Evolutionary conservation across 2,329 filamentous ascomycete genomes (phyloP), one percentile per base, ranked within the genome.

Genomic region (Aspergillus pseudoglaucus): DNA sequence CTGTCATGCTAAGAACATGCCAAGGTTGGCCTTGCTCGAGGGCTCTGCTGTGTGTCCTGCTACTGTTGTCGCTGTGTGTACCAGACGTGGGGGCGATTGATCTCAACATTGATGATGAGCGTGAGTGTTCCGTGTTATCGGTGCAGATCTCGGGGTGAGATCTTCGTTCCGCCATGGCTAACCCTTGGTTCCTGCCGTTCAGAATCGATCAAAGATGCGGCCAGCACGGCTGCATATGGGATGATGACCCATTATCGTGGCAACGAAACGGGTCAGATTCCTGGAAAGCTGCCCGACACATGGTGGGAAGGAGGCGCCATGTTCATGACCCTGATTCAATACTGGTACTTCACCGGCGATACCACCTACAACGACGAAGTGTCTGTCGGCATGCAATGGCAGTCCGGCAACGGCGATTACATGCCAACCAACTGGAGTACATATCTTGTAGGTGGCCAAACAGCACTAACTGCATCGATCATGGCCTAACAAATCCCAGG

Each of bases 321-420:
- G 74, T 80, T 80, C 59, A 79, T 77, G 49, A 75, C 84, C 2
- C 72, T 93, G 53, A 75, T 94, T 45, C 87, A 93, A 59, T 93
- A 93, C 65, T 94, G 87, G 87, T 87, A 84, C 62, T 88, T 88
- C 63, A 91, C 87, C 0, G 83, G 83, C 17, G 87, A 91, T 61
- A 70, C 76, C 3, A 76, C 77, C 27, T 93, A 87, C 70, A 90
- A 90, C 62, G 71, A 82, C 12, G 70, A 87, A 32, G 79, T 82
- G 12, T 77, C 75, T 30, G 75, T 87, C 53, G 89, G 80, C 8
- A 76, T 95, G 57, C 75, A 90, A 42, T 83, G 80, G 63, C 89
- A 95, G 67, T 81, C 84, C 44, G 88, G 88, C 46, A 76, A 85
- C 60, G 73, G 81, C 48, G 84, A 91, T 62, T 93, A 86, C 63